phyloP scores from a whole-genome alignment of 176 grass and related monocot species.

The Puya raimondii region DNA sequence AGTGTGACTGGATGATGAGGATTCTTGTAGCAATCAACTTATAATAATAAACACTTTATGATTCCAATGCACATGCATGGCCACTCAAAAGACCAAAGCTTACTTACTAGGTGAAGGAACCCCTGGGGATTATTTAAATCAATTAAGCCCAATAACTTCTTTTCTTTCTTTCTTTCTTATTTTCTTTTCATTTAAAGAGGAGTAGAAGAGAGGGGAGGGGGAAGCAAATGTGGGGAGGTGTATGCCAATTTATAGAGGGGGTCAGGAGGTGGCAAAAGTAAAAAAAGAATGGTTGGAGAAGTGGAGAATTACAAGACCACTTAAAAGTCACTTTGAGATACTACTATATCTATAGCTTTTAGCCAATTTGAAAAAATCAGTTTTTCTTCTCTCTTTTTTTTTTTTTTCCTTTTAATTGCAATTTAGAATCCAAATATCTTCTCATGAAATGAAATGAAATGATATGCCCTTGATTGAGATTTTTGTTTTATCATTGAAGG shows the following conservation, averaged over 20 bases:
- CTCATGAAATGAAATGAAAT: too few relatives aligned
- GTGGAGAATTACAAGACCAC: constrained; percentile 2
- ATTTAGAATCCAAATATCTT: too few relatives aligned
- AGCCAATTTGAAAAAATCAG: background rate
- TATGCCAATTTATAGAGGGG: constrained; percentile 36
- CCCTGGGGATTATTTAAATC: background rate
- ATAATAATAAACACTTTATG: constrained; percentile 19
- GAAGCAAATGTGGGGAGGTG: constrained; percentile 15
- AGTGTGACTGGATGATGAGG: constrained; percentile 20
- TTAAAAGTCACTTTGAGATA: constrained; percentile 8
- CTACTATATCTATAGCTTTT: background rate
- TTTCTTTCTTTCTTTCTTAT: constrained; percentile 10
- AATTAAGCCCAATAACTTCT: background rate
- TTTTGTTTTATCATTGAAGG: too few relatives aligned
- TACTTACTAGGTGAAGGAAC: constrained; percentile 11
- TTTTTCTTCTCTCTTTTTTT: too few relatives aligned
- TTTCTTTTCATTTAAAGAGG: constrained; percentile 10
- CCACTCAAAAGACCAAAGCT: background rate
- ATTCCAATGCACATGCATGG: constrained; percentile 33
- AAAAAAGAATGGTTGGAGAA: constrained; percentile 9
- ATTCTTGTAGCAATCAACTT: constrained; percentile 22
- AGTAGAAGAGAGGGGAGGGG: background rate
- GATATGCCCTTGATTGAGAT: too few relatives aligned
- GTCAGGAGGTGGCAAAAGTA: constrained; percentile 12
- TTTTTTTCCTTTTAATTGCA: too few relatives aligned